These are phyloP conservation scores for Phytophthora aleatoria DNA, from an alignment of 352 stramenopile genomes.

Conservation along the genomic window DNA sequence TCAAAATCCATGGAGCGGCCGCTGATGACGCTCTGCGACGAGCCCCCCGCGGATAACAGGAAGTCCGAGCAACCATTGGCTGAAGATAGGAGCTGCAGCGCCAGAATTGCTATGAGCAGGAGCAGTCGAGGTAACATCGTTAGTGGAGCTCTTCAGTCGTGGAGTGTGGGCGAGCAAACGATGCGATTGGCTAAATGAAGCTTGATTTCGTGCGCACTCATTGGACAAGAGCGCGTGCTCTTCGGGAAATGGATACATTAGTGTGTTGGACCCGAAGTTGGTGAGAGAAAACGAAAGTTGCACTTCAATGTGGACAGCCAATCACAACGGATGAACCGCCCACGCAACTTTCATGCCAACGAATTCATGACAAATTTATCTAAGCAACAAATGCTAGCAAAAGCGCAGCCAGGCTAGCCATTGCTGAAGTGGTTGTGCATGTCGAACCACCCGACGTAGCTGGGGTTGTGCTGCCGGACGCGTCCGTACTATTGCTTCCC, in stretches of 20 bases:
- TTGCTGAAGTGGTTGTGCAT: too few species aligned
- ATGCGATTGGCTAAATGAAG: background rate
- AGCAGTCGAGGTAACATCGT: background rate
- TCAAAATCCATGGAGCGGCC: slow-evolving; percentile 67
- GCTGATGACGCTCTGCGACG: slow-evolving; percentile 38
- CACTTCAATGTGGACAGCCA: slow-evolving; percentile 1
- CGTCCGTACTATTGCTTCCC: too few species aligned
- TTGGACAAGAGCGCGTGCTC: slow-evolving; percentile 2
- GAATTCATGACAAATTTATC: too few species aligned
- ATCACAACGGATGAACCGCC: background rate
- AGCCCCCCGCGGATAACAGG: slow-evolving; percentile 41
- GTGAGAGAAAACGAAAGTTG: background rate
- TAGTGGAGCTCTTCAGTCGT: background rate
- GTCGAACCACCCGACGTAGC: too few species aligned
- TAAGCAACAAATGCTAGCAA: too few species aligned
- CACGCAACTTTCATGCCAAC: too few species aligned
- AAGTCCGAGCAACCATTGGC: slow-evolving; percentile 58
- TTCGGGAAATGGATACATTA: slow-evolving; percentile 12
- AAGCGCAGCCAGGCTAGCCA: too few species aligned
- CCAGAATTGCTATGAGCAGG: background rate
- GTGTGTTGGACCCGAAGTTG: background rate
- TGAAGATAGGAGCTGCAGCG: background rate
- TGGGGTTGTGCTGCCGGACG: too few species aligned
- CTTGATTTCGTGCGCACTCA: background rate
- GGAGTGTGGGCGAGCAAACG: background rate